Base-by-base conservation (phyloP, 2,329 filamentous ascomycete species). In the Microcera coccophila region DNA sequence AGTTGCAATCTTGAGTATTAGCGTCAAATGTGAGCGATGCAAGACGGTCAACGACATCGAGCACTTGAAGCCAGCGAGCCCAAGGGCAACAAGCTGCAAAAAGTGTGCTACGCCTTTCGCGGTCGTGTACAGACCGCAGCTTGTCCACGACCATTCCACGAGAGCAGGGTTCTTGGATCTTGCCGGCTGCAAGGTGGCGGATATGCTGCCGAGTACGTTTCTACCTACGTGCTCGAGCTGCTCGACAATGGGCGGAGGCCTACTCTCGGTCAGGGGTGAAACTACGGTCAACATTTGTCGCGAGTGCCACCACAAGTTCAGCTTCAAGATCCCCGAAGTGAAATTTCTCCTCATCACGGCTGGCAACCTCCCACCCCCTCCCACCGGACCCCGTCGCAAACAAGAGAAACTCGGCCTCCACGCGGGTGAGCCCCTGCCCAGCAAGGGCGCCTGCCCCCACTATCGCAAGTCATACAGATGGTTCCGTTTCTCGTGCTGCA, bases 181-280 rank as follows among this genome's bases (percentile, higher is more conserved):
- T 9, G 77, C 84, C 19, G 86, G 85, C 14, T 90, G 86, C 65
- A 83, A 80, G 5, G 76, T 87, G 8, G 74, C 81, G 35, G 88
- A 93, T 59, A 78, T 93, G 72, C 76, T 93, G 10, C 84, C 85
- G 41, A 90, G 85, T 64, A 82, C 81, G 31, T 91, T 94, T 67
- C 68, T 86, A 21, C 88, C 88, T 14, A 90, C 85, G 1, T 94
- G 88, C 62, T 75, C 78, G 1, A 75, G 78, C 57, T 94, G 88
- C 66, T 93, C 87, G 21, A 85, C 82, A 1, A 57, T 79, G 1
- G 79, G 82, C 48, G 75, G 77, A 4, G 86, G 85, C 1, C 74
- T 93, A 24, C 74, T 83, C 14, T 82, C 85, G 4, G 85, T 91
- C 5, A 76, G 84, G 19, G 87, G 86, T 35, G 86, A 91, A 46